Conservation (phyloP, 768 basidiomycete genomes). For the Mycena maculata region DNA sequence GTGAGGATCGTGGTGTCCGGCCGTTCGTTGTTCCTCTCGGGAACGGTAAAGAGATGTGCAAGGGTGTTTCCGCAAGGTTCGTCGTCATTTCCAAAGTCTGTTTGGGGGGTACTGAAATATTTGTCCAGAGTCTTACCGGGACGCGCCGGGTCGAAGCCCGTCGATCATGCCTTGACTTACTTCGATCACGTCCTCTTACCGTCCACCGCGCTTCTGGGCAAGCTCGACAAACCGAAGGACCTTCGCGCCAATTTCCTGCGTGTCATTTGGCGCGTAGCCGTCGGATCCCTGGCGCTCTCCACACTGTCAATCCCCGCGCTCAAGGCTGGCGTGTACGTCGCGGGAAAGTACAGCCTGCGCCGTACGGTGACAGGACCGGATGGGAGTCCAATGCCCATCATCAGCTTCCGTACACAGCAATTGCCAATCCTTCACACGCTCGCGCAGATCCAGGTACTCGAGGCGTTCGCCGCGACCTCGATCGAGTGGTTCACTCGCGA, state of each 20-base stretch:
- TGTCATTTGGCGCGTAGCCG: conserved; percentile 12
- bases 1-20: conserved; percentile 6
- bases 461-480: not conserved
- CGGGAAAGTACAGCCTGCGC: conserved; percentile 18
- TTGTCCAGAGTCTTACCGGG: conserved; percentile 6
- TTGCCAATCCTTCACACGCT: conserved; percentile 4
- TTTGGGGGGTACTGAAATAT: not conserved
- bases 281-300: not conserved
- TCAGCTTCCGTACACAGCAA: conserved; percentile 12
- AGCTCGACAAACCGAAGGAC: not conserved
- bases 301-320: not conserved
- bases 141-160: not conserved
- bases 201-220: not conserved
- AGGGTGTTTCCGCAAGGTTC: not conserved
- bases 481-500: not conserved
- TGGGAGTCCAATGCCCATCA: not conserved
- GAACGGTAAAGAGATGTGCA: conserved; percentile 2
- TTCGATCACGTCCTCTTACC: conserved; percentile 11
- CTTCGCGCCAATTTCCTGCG: not conserved
- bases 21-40: conserved; percentile 9
- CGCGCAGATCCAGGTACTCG: conserved; percentile 7
- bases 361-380: conserved; percentile 6
- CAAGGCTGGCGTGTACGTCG: not conserved
- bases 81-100: not conserved
- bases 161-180: conserved; percentile 10